phyloP scores from a whole-genome alignment of 2,329 filamentous ascomycete species.

The Neofusicoccum parvum region DNA sequence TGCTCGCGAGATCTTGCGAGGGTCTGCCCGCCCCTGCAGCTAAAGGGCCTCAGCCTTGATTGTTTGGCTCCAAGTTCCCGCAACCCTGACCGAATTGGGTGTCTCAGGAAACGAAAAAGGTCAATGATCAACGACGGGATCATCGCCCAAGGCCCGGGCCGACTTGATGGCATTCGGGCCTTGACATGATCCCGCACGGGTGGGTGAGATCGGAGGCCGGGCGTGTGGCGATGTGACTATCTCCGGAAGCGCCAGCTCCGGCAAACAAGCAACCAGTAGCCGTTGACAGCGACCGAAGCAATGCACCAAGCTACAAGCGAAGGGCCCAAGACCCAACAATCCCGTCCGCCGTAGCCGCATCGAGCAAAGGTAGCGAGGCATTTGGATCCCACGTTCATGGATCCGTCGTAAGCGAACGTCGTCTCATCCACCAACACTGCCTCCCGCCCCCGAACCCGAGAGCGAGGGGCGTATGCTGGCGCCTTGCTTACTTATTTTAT shows the following conservation, averaged over 20 bases:
- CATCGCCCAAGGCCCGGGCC: slow-evolving; percentile 4
- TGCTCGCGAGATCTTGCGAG: neutral
- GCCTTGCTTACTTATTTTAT: slow-evolving; percentile 7
- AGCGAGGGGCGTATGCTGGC: slow-evolving; percentile 2
- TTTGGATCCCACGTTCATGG: slow-evolving; percentile 3
- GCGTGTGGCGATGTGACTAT: slow-evolving; percentile 4
- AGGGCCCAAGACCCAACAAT: neutral
- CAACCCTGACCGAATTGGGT: neutral
- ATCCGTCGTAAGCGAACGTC: neutral
- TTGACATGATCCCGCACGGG: slow-evolving; percentile 3
- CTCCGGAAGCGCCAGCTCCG: slow-evolving; percentile 9
- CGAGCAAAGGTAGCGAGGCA: neutral
- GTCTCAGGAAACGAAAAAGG: neutral
- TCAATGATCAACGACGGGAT: slow-evolving; percentile 1
- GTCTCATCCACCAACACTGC: slow-evolving; percentile 3
- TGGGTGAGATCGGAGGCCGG: neutral
- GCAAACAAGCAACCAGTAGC: slow-evolving; percentile 10
- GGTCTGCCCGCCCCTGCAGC: neutral
- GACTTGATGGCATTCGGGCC: neutral
- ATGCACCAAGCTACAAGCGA: slow-evolving; percentile 13
- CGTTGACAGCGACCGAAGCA: slow-evolving; percentile 8
- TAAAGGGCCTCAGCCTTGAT: neutral
- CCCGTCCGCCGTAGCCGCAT: neutral
- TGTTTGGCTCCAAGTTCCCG: neutral
- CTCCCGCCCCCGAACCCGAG: slow-evolving; percentile 2